A percentile compares a stretch with the other conserved stretches of the same genome.
phyloP scores from a whole-genome alignment of 768 basidiomycete species.

The Pulveroboletus sp. region DNA sequence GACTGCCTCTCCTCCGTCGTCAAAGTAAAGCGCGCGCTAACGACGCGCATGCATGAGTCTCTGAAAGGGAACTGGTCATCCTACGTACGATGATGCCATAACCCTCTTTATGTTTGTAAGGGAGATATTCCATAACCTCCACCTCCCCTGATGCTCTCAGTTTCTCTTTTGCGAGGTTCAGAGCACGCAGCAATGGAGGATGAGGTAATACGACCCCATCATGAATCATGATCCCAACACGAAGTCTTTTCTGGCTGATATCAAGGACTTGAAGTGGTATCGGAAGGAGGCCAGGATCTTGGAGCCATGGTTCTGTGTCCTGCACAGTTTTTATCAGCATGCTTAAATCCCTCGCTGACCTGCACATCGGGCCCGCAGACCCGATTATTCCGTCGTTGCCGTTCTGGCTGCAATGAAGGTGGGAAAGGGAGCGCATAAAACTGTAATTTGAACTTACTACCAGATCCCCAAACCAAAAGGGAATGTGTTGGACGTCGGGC shows the following conservation, averaged over 20 bases:
- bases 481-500: constrained; percentile 36
- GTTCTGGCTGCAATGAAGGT: constrained; percentile 17
- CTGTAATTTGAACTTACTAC: constrained; percentile 16
- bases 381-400: constrained; percentile 17
- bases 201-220: constrained; percentile 39
- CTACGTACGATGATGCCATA: constrained; percentile 30
- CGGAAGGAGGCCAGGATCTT: constrained; percentile 36
- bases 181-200: constrained; percentile 41
- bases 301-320: constrained; percentile 38
- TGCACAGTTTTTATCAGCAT: constrained; percentile 23
- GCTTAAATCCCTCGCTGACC: constrained; percentile 24
- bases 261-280: constrained; percentile 27
- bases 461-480: constrained; percentile 10
- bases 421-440: constrained; percentile 2
- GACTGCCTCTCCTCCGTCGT: constrained; percentile 35
- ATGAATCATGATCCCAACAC: constrained; percentile 29
- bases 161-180: constrained; percentile 35
- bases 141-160: constrained; percentile 32
- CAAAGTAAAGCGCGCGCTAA: constrained; percentile 37
- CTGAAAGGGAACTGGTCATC: background rate
- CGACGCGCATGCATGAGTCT: background rate
- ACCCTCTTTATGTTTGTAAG: constrained; percentile 35
- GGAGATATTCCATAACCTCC: constrained; percentile 36
- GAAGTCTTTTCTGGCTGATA: constrained; percentile 27
- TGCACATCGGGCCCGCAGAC: constrained; percentile 26